Evolutionary conservation across 805 yeast genomes (phyloP).

Genomic region (Saccharomyces mikatae): DNA sequence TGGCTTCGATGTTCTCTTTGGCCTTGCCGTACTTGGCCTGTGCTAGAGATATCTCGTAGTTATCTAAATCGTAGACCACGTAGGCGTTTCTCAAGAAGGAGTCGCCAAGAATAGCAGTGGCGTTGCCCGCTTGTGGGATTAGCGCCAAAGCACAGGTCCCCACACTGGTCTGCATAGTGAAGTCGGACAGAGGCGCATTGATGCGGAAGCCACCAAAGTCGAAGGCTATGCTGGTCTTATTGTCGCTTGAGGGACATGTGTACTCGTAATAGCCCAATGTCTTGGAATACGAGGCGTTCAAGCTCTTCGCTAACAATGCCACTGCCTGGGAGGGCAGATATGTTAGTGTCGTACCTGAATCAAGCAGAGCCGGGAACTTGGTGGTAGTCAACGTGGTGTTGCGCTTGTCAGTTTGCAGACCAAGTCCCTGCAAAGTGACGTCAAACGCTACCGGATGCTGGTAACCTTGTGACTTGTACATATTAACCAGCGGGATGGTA

Average conservation of each 20-base stretch:
- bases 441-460: constrained; percentile 12
- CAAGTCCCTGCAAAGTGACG: constrained; percentile 27
- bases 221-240: constrained; percentile 33
- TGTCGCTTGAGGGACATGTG: constrained; percentile 34
- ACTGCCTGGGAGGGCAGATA: constrained; percentile 37
- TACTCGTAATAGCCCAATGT: constrained; percentile 39
- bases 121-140: constrained; percentile 19
- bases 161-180: constrained; percentile 22
- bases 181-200: constrained; percentile 38
- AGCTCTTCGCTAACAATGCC: constrained; percentile 24
- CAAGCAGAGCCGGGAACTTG: constrained; percentile 37
- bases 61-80: constrained; percentile 50
- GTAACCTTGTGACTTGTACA: constrained; percentile 4
- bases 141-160: constrained; percentile 39
- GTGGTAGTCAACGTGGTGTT: constrained; percentile 21
- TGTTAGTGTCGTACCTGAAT: constrained; percentile 49
- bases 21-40: constrained; percentile 34
- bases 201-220: constrained; percentile 55
- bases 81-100: constrained; percentile 49
- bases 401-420: constrained; percentile 18
- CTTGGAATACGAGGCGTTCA: constrained; percentile 39
- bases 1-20: constrained; percentile 38
- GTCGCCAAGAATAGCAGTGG: constrained; percentile 44
- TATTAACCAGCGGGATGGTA: constrained; percentile 41
- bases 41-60: constrained; percentile 39